Evolutionary conservation across 768 basidiomycete genomes (phyloP), one percentile per base, ranked within the genome.

Genomic region (Clathrus columnatus): DNA sequence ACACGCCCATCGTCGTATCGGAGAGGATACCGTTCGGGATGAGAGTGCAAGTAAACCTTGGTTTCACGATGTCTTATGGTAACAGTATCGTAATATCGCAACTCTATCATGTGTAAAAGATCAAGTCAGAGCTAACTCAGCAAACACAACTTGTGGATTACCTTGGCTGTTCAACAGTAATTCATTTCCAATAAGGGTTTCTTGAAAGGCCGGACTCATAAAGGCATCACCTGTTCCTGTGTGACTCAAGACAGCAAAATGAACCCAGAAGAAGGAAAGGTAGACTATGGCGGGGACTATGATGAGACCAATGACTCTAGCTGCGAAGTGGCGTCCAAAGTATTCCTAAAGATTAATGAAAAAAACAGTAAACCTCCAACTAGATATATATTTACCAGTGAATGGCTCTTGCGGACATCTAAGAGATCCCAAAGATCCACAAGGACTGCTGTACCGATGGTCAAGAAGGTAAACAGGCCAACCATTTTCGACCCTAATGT

Each of bases 401-500:
- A 78, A 57, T 85, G 74, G 1, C 87, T 85, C 62, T 85, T 87
- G 66, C 77, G 84, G 66, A 85, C 69, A 68, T 99, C 96, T 63
- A 98, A 70, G 43, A 98, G 76, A 61, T 86, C 89, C 95, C 96
- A 99, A 10, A 99, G 75, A 67, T 99, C 96, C 57, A 95, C 83
- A 27, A 89, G 65, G 44, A 98, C 96, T 5, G 95, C 95, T 48
- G 87, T 76, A 1, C 96, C 96, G 61, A 99, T 83, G 14, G 89
- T 81, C 42, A 82, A 54, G 56, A 99, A 97, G 1, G 92, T 92
- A 58, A 99, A 76, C 48, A 98, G 75, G 30, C 96, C 96, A 62
- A 97, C 97, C 71, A 98, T 96, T 70, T 99, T 99, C 64, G 94
- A 95, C 4, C 89, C 91, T 80, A 96, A 89, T 1, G 93, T 91